Evolutionary conservation across 495 filamentous ascomycete genomes (phyloP).

Genomic region (Chaetomidium leptoderma): DNA sequence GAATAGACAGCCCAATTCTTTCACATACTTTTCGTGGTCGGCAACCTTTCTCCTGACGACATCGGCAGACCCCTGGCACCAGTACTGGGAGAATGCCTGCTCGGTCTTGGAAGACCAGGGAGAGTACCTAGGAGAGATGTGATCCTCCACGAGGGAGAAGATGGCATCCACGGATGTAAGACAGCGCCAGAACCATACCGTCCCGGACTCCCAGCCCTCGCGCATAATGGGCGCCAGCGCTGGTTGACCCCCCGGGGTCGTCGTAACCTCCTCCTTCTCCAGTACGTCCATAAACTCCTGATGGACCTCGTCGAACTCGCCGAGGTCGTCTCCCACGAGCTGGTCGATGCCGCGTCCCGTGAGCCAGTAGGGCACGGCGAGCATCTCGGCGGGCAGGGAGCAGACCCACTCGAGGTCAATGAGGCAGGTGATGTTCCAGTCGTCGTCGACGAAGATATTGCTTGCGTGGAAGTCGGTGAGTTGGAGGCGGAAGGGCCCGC

Average conservation of each 20-base stretch:
- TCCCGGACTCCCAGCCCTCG: constrained; percentile 20
- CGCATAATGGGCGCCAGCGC: constrained; percentile 15
- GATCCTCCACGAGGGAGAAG: neutral
- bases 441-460: constrained; percentile 39
- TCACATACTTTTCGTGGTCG: too few relatives aligned
- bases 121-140: too few relatives aligned
- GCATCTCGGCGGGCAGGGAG: constrained; percentile 27
- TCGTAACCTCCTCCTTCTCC: constrained; percentile 10
- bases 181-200: constrained; percentile 28
- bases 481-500: constrained; percentile 24
- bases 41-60: too few relatives aligned
- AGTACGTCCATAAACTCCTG: neutral
- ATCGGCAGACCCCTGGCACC: too few relatives aligned
- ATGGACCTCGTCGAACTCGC: neutral
- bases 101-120: too few relatives aligned
- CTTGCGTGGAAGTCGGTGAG: constrained; percentile 26
- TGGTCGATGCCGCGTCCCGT: constrained; percentile 27
- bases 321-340: constrained; percentile 5
- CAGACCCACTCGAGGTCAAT: constrained; percentile 32
- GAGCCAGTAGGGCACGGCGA: constrained; percentile 34
- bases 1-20: too few relatives aligned
- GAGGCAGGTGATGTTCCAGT: constrained; percentile 28
- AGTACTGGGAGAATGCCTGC: too few relatives aligned
- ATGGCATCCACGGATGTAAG: constrained; percentile 25
- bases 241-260: neutral